Evolutionary conservation across 768 basidiomycete species (phyloP).

Genomic region (Termitomyces sp.): DNA sequence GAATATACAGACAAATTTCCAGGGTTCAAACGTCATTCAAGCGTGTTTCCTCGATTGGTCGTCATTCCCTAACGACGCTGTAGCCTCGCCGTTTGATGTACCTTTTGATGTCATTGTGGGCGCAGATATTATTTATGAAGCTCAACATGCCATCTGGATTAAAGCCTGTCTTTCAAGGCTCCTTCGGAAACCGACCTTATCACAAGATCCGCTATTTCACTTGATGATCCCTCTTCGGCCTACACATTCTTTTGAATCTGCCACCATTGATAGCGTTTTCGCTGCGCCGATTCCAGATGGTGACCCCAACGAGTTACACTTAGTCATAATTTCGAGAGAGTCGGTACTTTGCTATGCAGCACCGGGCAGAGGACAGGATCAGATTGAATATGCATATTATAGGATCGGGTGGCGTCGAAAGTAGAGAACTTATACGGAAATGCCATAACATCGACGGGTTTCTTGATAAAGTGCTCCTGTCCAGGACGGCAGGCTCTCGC

Average conservation of each 20-base stretch:
- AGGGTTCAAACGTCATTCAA: conserved; percentile 5
- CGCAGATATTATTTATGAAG: conserved; percentile 81
- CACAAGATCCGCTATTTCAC: conserved; percentile 43
- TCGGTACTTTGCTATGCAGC: conserved; percentile 49
- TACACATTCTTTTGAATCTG: conserved; percentile 56
- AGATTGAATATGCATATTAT: conserved; percentile 69
- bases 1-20: conserved; percentile 59
- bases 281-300: conserved; percentile 7
- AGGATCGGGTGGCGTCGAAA: conserved; percentile 59
- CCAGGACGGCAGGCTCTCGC: neutral
- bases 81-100: conserved; percentile 19
- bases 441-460: neutral
- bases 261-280: conserved; percentile 54
- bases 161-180: conserved; percentile 47
- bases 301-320: conserved; percentile 9
- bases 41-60: conserved; percentile 59
- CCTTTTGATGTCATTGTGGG: conserved; percentile 70
- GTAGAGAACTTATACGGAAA: neutral
- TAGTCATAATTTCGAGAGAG: conserved; percentile 51
- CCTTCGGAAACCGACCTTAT: conserved; percentile 28
- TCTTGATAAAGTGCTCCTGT: neutral
- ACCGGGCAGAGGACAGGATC: conserved; percentile 29
- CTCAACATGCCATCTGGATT: conserved; percentile 67
- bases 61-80: conserved; percentile 16
- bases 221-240: conserved; percentile 71